Conservation (phyloP, 2,329 filamentous ascomycete genomes). For the Cyclaneusma minus region DNA sequence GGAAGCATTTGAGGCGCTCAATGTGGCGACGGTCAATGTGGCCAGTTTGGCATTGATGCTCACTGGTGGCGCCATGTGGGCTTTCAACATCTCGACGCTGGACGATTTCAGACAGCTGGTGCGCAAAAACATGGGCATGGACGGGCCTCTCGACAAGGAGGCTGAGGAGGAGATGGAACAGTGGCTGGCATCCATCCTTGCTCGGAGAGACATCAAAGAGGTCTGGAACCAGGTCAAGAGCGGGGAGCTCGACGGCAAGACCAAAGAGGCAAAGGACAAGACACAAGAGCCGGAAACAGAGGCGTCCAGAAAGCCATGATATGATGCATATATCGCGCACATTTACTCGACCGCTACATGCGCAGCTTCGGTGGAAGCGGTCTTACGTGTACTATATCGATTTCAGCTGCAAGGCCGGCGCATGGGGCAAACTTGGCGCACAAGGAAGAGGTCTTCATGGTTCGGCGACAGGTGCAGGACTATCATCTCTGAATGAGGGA, state of each 20-base stretch:
- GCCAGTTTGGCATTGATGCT: conserved; percentile 59
- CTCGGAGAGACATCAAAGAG: conserved; percentile 34
- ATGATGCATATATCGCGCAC: neutral
- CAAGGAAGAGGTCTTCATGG: no score
- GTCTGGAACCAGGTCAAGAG: conserved; percentile 1
- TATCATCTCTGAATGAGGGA: no score
- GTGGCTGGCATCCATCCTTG: conserved; percentile 43
- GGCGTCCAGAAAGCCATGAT: neutral
- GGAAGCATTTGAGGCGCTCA: conserved; percentile 71
- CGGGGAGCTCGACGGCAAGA: neutral
- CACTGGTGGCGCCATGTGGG: conserved; percentile 59
- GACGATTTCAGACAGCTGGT: conserved; percentile 45
- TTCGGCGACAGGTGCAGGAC: no score
- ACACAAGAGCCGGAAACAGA: neutral
- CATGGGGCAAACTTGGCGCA: no score
- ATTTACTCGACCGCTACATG: neutral
- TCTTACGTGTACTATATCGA: no score
- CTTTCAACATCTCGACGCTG: conserved; percentile 57
- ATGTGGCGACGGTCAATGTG: conserved; percentile 77
- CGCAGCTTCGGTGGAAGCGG: no score
- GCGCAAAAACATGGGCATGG: conserved; percentile 23
- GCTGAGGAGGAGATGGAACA: conserved; percentile 46
- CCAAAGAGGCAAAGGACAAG: neutral
- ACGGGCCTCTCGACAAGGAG: conserved; percentile 26
- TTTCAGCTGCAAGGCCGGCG: no score